Evolutionary conservation across 2,329 filamentous ascomycete species (phyloP).

Genomic region (Talaromyces piceae): DNA sequence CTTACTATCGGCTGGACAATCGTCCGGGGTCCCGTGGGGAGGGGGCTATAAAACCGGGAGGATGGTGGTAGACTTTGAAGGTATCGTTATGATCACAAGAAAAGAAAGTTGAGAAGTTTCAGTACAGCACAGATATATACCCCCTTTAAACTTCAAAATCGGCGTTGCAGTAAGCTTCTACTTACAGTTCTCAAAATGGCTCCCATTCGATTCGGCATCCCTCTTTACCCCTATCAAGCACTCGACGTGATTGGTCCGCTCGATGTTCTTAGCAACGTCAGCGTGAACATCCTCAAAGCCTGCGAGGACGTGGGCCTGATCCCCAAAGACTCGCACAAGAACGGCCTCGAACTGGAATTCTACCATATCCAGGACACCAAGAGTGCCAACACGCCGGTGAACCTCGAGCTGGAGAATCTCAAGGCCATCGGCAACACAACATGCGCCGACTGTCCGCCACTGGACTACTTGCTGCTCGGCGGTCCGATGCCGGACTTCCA

Average conservation of each 20-base stretch:
- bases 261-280: constrained; percentile 1
- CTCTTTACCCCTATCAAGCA: constrained; percentile 7
- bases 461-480: constrained; percentile 7
- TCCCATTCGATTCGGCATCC: constrained; percentile 9
- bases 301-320: not conserved
- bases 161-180: no score
- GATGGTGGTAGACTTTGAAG: no score
- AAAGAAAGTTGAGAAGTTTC: no score
- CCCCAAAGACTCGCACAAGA: not conserved
- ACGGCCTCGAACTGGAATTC: constrained; percentile 3
- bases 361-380: constrained; percentile 6
- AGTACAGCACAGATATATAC: no score
- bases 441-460: constrained; percentile 2
- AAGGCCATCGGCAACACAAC: constrained; percentile 3
- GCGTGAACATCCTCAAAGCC: not conserved
- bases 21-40: no score
- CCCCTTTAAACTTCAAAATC: no score
- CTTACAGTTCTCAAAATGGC: constrained; percentile 9
- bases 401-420: constrained; percentile 6
- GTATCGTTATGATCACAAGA: no score
- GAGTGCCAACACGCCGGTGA: not conserved
- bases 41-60: no score
- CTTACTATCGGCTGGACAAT: no score
- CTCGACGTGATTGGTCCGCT: constrained; percentile 8
- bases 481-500: constrained; percentile 3